Percentiles rank a stretch among this genome's conserved stretches.
Conservation (phyloP, 345 rosid genomes). For the Aurinia saxatilis region DNA sequence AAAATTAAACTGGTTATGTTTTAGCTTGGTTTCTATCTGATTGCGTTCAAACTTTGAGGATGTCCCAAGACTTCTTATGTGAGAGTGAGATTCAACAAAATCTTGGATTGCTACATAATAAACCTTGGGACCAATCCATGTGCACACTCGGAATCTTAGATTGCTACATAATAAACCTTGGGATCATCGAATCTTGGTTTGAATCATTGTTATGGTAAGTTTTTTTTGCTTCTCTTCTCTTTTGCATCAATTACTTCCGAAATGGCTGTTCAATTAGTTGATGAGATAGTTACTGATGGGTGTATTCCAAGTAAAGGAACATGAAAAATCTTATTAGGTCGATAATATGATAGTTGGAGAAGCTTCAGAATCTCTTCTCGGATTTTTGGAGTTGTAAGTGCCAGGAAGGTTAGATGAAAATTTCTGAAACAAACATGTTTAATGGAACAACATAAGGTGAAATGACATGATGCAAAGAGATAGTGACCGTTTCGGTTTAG, state of each 20-base stretch:
- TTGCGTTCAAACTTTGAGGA: conserved; percentile 70
- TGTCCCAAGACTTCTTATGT: conserved; percentile 69
- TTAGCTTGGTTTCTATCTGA: conserved; percentile 78
- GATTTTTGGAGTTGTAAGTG: conserved; percentile 18
- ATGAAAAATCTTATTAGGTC: conserved; percentile 43
- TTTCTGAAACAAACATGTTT: background rate
- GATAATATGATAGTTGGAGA: conserved; percentile 26
- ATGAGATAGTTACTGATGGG: conserved; percentile 69
- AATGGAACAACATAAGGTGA: too few relatives aligned
- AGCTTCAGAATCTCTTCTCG: conserved; percentile 29
- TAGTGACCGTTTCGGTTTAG: too few relatives aligned
- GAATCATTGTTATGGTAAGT: too few relatives aligned
- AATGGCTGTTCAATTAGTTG: conserved; percentile 45
- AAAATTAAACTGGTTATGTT: conserved; percentile 4
- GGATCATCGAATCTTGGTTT: too few relatives aligned
- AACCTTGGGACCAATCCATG: conserved; percentile 13
- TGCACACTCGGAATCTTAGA: conserved; percentile 20
- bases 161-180: too few relatives aligned
- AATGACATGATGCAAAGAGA: too few relatives aligned
- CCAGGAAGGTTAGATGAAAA: conserved; percentile 11
- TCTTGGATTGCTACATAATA: conserved; percentile 13
- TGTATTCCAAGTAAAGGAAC: conserved; percentile 46
- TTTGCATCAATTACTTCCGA: too few relatives aligned
- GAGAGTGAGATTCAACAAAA: too few relatives aligned
- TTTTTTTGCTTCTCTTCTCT: too few relatives aligned